These are phyloP conservation scores for Colletotrichum ledebouriae DNA, from an alignment of 2,329 filamentous ascomycete species.

Conservation along the genomic window DNA sequence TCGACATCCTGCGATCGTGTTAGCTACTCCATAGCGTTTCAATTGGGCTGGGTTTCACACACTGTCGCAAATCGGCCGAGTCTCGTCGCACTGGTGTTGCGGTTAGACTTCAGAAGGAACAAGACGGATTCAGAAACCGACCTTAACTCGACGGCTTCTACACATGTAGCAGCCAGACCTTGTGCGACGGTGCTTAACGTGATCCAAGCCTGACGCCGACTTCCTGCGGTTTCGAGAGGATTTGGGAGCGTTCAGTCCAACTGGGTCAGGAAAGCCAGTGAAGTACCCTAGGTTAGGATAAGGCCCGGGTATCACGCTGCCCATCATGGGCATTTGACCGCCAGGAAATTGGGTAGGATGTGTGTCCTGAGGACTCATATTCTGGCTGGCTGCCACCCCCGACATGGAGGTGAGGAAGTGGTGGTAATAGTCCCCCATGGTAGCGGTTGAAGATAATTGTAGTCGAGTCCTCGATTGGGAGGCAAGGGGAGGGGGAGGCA, in stretches of 20 bases:
- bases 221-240: slow-evolving; percentile 65
- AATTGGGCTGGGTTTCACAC: slow-evolving; percentile 49
- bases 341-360: slow-evolving; percentile 54
- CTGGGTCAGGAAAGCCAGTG: slow-evolving; percentile 63
- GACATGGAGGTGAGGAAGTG: slow-evolving; percentile 68
- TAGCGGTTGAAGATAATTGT: slow-evolving; percentile 19
- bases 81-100: slow-evolving; percentile 85
- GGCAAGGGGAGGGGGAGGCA: slow-evolving; percentile 13
- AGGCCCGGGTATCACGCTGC: slow-evolving; percentile 54
- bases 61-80: slow-evolving; percentile 87
- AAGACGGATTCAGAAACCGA: slow-evolving; percentile 50
- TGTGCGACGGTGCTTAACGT: slow-evolving; percentile 93
- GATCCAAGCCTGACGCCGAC: slow-evolving; percentile 68
- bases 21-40: slow-evolving; percentile 45
- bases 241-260: slow-evolving; percentile 63
- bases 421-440: slow-evolving; percentile 70
- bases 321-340: slow-evolving; percentile 47
- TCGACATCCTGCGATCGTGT: slow-evolving; percentile 75
- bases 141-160: slow-evolving; percentile 87
- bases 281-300: slow-evolving; percentile 65
- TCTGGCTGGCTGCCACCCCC: slow-evolving; percentile 56
- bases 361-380: slow-evolving; percentile 56
- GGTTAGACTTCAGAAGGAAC: slow-evolving; percentile 37
- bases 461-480: slow-evolving; percentile 7
- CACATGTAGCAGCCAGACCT: slow-evolving; percentile 96